A percentile compares a stretch with the other conserved stretches of the same genome.
Conservation (phyloP, 495 filamentous ascomycete species). For the Choiromyces venosus region DNA sequence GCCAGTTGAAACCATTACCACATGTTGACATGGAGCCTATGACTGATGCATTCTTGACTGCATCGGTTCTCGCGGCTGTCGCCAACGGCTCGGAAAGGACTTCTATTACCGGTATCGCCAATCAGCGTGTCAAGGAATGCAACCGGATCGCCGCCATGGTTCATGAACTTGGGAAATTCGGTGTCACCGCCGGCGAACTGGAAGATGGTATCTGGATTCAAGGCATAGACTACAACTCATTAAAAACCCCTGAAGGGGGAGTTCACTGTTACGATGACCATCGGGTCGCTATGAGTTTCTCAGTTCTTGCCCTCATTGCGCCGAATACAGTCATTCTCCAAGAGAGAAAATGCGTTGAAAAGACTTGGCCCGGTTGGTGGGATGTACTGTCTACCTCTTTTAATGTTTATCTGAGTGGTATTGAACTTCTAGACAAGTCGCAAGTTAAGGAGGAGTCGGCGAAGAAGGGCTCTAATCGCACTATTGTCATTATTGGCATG, state of each 20-base stretch:
- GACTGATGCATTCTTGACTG: slow-evolving; percentile 97
- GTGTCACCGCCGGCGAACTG: slow-evolving; percentile 76
- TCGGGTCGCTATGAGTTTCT: slow-evolving; percentile 96
- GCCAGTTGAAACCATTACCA: slow-evolving; percentile 61
- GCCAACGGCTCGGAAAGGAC: slow-evolving; percentile 70
- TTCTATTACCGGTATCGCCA: slow-evolving; percentile 86
- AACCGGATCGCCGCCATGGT: slow-evolving; percentile 97
- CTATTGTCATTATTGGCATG: slow-evolving; percentile 95
- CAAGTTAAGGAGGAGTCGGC: slow-evolving; percentile 44
- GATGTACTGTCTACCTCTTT: slow-evolving; percentile 75
- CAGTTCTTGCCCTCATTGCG: slow-evolving; percentile 74
- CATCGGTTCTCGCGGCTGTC: slow-evolving; percentile 86
- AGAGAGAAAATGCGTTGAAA: slow-evolving; percentile 88
- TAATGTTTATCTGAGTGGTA: slow-evolving; percentile 64
- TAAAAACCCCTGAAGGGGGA: slow-evolving; percentile 59
- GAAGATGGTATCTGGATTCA: slow-evolving; percentile 88
- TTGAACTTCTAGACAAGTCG: slow-evolving; percentile 50
- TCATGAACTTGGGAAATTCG: slow-evolving; percentile 91
- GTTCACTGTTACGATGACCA: slow-evolving; percentile 97
- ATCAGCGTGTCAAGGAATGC: slow-evolving; percentile 97
- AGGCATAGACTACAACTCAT: slow-evolving; percentile 57
- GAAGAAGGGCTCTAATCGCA: slow-evolving; percentile 45
- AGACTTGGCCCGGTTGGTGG: slow-evolving; percentile 99
- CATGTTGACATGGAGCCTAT: slow-evolving; percentile 96
- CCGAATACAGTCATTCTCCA: slow-evolving; percentile 70